Evolutionary conservation across 2,329 filamentous ascomycete genomes (phyloP).

Genomic region (Ophiostoma piceae): DNA sequence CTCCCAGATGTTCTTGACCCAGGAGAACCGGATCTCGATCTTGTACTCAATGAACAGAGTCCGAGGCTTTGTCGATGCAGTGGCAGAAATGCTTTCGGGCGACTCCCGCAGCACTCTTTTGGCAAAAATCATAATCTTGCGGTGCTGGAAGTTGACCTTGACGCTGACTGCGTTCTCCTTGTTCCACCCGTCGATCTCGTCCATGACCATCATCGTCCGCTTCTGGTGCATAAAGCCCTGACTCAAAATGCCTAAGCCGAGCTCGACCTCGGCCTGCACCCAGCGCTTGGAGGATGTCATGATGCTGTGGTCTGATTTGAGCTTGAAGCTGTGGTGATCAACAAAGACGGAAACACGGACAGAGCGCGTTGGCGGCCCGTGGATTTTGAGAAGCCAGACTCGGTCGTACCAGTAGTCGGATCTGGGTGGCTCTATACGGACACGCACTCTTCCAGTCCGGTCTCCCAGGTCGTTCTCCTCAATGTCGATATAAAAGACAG

Average conservation of each 20-base stretch:
- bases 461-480: conserved; percentile 41
- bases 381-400: conserved; percentile 19
- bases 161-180: conserved; percentile 28
- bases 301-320: conserved; percentile 15
- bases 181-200: conserved; percentile 34
- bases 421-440: conserved; percentile 54
- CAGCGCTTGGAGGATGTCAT: conserved; percentile 24
- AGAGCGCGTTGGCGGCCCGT: not conserved
- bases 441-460: conserved; percentile 39
- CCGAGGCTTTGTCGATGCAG: not conserved
- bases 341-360: conserved; percentile 19
- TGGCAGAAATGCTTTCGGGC: not conserved
- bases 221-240: conserved; percentile 58
- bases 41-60: conserved; percentile 35
- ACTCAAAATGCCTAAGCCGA: conserved; percentile 46
- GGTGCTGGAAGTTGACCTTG: conserved; percentile 20
- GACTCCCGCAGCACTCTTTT: conserved; percentile 17
- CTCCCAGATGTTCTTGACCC: conserved; percentile 43
- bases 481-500: conserved; percentile 47
- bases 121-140: conserved; percentile 21
- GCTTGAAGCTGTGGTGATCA: conserved; percentile 21
- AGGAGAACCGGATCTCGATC: conserved; percentile 42
- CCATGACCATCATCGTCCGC: conserved; percentile 55
- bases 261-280: conserved; percentile 35
- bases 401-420: conserved; percentile 46